phyloP scores from a whole-genome alignment of 192 early-diverging fungal genomes.

The Coemansia sp. region DNA sequence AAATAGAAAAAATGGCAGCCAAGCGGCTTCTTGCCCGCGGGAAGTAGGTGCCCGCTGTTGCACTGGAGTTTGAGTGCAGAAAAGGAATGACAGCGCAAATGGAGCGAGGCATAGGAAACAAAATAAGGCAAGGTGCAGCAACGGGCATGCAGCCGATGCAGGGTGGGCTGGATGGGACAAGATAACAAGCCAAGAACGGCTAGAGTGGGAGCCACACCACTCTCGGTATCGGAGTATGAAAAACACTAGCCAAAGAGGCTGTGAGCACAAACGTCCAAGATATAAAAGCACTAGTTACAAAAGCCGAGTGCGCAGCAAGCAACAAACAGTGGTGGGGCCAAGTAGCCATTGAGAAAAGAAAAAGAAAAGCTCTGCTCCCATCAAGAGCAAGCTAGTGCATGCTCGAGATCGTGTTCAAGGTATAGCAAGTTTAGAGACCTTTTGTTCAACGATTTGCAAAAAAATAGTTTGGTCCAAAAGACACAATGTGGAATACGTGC shows the following conservation, averaged over 20 bases:
- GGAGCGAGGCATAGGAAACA: neutral
- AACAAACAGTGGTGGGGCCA: neutral
- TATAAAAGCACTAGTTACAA: neutral
- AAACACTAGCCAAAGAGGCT: neutral
- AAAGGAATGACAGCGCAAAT: neutral
- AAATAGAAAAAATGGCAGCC: neutral
- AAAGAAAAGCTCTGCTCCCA: neutral
- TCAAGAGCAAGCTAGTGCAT: neutral
- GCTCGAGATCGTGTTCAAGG: neutral
- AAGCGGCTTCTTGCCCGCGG: neutral
- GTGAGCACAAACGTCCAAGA: neutral
- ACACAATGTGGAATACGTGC: neutral
- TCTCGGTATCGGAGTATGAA: neutral
- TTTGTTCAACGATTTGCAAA: neutral
- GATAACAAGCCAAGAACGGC: neutral
- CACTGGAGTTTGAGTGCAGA: neutral
- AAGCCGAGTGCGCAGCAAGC: neutral
- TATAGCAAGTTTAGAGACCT: neutral
- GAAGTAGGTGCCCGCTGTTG: neutral
- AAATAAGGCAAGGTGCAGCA: slow-evolving; percentile 1
- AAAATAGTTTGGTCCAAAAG: neutral
- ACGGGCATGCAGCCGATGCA: slow-evolving; percentile 10
- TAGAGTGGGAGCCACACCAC: neutral
- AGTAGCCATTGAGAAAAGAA: neutral
- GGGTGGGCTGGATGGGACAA: slow-evolving; percentile 6